These are phyloP conservation scores for Zalerion maritima DNA, from an alignment of 495 filamentous ascomycete species.

Conservation along the genomic window DNA sequence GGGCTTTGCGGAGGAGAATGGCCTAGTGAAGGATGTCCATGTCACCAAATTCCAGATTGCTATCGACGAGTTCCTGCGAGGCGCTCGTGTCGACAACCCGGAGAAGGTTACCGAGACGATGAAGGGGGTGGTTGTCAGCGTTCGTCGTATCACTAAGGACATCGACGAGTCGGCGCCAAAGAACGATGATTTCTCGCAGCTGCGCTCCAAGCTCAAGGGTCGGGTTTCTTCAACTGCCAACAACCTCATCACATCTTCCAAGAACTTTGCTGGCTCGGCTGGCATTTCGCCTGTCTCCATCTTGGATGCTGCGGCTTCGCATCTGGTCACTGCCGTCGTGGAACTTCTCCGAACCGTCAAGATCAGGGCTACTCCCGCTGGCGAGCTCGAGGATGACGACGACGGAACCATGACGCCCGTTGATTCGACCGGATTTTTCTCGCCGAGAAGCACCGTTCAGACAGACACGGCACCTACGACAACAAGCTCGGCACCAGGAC, in stretches of 20 bases:
- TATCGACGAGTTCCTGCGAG: slow-evolving; percentile 80
- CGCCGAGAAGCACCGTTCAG: slow-evolving; percentile 25
- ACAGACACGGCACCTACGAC: slow-evolving; percentile 15
- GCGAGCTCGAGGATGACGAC: slow-evolving; percentile 64
- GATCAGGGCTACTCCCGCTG: slow-evolving; percentile 57
- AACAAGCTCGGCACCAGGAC: slow-evolving; percentile 19
- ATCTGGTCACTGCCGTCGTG: slow-evolving; percentile 71
- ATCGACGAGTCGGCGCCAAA: slow-evolving; percentile 43
- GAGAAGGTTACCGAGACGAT: slow-evolving; percentile 60
- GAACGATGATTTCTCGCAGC: slow-evolving; percentile 29
- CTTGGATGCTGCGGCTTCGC: slow-evolving; percentile 88
- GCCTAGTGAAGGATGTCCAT: slow-evolving; percentile 77
- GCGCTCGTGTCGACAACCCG: slow-evolving; percentile 57
- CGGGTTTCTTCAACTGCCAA: slow-evolving; percentile 83
- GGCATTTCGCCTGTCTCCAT: slow-evolving; percentile 92
- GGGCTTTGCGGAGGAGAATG: slow-evolving; percentile 54
- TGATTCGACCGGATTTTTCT: slow-evolving; percentile 38
- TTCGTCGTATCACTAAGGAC: slow-evolving; percentile 68
- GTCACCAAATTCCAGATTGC: slow-evolving; percentile 91
- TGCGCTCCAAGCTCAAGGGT: slow-evolving; percentile 54
- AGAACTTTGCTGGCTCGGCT: slow-evolving; percentile 66
- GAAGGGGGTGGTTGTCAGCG: slow-evolving; percentile 64
- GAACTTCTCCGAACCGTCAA: slow-evolving; percentile 74
- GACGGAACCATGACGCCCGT: slow-evolving; percentile 42
- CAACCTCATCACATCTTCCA: slow-evolving; percentile 85